phyloP scores from a whole-genome alignment of 768 basidiomycete species.

The Cubamyces lactineus region DNA sequence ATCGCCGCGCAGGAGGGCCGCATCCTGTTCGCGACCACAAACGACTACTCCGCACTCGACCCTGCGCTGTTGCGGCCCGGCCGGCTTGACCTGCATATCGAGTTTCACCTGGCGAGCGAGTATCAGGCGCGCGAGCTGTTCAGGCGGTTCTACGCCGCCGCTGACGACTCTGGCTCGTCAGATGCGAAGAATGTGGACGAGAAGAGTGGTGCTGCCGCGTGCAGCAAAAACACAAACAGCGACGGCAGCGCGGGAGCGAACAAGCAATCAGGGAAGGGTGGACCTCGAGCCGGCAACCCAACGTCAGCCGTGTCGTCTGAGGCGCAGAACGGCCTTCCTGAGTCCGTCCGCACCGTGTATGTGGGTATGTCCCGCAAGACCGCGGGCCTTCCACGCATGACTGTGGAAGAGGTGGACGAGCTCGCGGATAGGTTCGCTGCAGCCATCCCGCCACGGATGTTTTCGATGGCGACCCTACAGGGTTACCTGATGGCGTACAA shows the following conservation, averaged over 20 bases:
- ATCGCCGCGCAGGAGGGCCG: constrained; percentile 39
- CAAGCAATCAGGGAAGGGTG: too few species aligned
- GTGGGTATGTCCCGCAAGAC: neutral
- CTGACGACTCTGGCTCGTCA: neutral
- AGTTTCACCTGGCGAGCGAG: constrained; percentile 36
- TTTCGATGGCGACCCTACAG: constrained; percentile 59
- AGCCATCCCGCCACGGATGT: constrained; percentile 43
- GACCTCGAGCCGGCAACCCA: neutral
- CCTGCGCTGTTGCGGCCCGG: constrained; percentile 40
- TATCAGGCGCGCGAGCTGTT: constrained; percentile 39
- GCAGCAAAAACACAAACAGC: too few species aligned
- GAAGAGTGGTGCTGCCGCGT: neutral
- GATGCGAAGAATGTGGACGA: neutral
- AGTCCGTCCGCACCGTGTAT: constrained; percentile 1
- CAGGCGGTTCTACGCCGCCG: constrained; percentile 32
- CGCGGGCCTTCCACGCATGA: constrained; percentile 31
- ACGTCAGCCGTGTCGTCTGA: neutral
- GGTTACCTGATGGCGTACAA: constrained; percentile 76
- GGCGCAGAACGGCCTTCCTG: neutral
- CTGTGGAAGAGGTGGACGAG: constrained; percentile 39
- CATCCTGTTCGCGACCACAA: constrained; percentile 39
- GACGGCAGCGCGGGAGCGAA: too few species aligned
- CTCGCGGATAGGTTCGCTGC: constrained; percentile 62
- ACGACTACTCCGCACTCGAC: constrained; percentile 35
- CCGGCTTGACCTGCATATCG: constrained; percentile 38